phyloP scores from a whole-genome alignment of 2,329 filamentous ascomycete genomes.

The Arachnomyces sp. region DNA sequence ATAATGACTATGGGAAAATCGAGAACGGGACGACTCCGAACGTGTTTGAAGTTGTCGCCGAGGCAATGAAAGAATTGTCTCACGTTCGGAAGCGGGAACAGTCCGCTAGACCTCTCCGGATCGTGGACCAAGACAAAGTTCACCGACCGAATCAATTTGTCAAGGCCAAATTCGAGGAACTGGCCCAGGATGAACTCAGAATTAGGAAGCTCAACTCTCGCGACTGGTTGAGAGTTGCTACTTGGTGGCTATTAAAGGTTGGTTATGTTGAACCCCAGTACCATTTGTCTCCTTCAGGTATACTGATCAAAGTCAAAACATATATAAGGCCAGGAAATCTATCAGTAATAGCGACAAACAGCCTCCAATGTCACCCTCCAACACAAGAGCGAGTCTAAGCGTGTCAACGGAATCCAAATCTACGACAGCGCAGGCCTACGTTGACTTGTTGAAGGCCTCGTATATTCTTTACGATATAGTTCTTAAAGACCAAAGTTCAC shows the following conservation, averaged over 20 bases:
- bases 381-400: conserved; percentile 17
- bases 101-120: conserved; percentile 19
- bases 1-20: too few species aligned
- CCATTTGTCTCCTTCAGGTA: background rate
- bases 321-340: conserved; percentile 15
- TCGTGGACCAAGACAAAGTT: conserved; percentile 18
- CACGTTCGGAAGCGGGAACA: conserved; percentile 19
- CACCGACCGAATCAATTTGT: conserved; percentile 19
- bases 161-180: conserved; percentile 14
- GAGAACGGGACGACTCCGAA: background rate
- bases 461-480: conserved; percentile 27
- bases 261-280: too few species aligned
- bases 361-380: conserved; percentile 7
- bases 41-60: conserved; percentile 15
- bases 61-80: conserved; percentile 20
- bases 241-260: conserved; percentile 27
- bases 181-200: conserved; percentile 16
- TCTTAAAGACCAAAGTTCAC: conserved; percentile 15
- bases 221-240: conserved; percentile 24
- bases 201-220: conserved; percentile 17
- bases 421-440: conserved; percentile 22
- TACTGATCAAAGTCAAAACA: conserved; percentile 1
- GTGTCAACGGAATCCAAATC: conserved; percentile 16
- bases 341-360: conserved; percentile 18
- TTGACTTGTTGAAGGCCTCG: conserved; percentile 24